Conservation (phyloP, 208 protist species). For the Balamuthia mandrillaris region DNA sequence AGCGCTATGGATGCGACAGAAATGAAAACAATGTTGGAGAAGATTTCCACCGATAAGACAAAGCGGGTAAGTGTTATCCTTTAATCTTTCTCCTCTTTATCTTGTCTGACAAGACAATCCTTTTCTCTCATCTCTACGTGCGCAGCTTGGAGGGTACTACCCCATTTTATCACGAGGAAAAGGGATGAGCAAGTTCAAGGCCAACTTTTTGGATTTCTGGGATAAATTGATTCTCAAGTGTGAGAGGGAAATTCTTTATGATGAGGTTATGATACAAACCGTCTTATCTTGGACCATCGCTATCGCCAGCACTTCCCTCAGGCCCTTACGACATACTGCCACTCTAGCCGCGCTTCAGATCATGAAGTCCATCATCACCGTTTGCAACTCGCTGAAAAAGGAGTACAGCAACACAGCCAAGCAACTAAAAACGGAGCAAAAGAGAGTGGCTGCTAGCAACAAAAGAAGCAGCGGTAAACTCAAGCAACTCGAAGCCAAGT, state of each 20-base stretch:
- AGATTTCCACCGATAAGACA: not conserved
- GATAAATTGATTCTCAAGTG: conserved; percentile 21
- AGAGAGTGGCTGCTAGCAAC: not conserved
- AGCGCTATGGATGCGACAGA: too few relatives aligned
- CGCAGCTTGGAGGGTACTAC: not conserved
- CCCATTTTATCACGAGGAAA: not conserved
- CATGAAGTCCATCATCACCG: not conserved
- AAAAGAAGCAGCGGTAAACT: too few relatives aligned
- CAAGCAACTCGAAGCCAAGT: too few relatives aligned
- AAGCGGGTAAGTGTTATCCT: not conserved
- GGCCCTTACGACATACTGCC: conserved; percentile 15
- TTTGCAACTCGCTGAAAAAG: conserved; percentile 3
- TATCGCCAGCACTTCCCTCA: not conserved
- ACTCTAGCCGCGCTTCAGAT: conserved; percentile 28
- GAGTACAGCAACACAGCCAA: not conserved
- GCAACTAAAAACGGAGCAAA: conserved; percentile 2
- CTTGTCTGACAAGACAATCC: not conserved
- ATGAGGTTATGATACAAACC: not conserved
- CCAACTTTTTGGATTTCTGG: conserved; percentile 30
- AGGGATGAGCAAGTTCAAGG: conserved; percentile 6
- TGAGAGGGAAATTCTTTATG: conserved; percentile 2
- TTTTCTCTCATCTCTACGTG: not conserved
- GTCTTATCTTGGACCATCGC: not conserved
- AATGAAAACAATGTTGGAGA: too few relatives aligned
- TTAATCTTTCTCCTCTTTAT: not conserved